phyloP scores from a whole-genome alignment of 192 early-diverging fungal genomes.

The Coemansia sp. region DNA sequence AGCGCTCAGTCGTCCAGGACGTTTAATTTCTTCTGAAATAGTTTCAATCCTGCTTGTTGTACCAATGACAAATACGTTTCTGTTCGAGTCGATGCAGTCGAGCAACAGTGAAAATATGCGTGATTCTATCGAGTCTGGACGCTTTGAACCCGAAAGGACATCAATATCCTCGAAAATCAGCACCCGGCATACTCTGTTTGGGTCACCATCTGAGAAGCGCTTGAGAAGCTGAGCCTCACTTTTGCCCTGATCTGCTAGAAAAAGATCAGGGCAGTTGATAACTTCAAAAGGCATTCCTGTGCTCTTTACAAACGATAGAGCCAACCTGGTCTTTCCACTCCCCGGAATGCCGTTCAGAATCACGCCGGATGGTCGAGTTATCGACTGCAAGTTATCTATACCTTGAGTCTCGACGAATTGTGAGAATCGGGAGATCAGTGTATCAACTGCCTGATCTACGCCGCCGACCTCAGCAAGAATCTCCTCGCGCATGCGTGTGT shows the following conservation, averaged over 20 bases:
- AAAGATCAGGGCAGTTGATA: slow-evolving; percentile 47
- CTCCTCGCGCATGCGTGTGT: slow-evolving; percentile 1
- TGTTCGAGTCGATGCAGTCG: slow-evolving; percentile 24
- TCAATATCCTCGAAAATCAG: slow-evolving; percentile 47
- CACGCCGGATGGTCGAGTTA: slow-evolving; percentile 19
- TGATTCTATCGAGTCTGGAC: slow-evolving; percentile 32
- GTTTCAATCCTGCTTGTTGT: slow-evolving; percentile 26
- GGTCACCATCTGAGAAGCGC: slow-evolving; percentile 15
- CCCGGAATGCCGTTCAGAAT: slow-evolving; percentile 48
- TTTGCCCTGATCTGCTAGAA: slow-evolving; percentile 41
- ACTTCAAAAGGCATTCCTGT: slow-evolving; percentile 16
- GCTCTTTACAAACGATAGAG: slow-evolving; percentile 23
- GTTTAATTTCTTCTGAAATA: slow-evolving; percentile 30
- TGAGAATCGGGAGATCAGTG: slow-evolving; percentile 21
- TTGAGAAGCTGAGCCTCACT: slow-evolving; percentile 32
- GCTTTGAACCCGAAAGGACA: slow-evolving; percentile 33
- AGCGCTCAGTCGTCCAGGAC: slow-evolving; percentile 32
- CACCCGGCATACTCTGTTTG: slow-evolving; percentile 6
- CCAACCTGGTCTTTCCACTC: slow-evolving; percentile 43
- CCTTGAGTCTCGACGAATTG: slow-evolving; percentile 9
- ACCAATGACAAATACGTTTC: slow-evolving; percentile 37
- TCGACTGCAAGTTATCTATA: neutral
- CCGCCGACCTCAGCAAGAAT: slow-evolving; percentile 27
- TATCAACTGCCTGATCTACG: slow-evolving; percentile 33
- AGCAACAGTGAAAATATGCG: slow-evolving; percentile 43